phyloP scores from a whole-genome alignment of 345 rosid genomes.

The Lepidium didymum region DNA sequence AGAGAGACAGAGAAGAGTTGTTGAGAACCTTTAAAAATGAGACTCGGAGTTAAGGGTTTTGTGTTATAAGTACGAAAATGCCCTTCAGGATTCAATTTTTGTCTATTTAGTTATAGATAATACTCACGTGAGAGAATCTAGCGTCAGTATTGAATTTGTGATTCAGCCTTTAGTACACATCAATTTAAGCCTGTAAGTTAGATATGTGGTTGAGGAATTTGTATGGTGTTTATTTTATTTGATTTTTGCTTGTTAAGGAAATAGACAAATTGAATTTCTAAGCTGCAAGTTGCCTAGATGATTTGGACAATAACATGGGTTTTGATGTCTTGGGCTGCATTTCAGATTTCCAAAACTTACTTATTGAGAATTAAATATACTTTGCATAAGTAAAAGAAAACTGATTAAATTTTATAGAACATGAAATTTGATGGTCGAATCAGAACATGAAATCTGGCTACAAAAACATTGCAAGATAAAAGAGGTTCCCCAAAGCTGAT shows the following conservation, averaged over 20 bases:
- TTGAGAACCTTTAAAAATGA: slow-evolving; percentile 5
- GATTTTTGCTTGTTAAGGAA: neutral
- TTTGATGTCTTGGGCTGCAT: neutral
- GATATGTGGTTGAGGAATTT: neutral
- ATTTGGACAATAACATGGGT: neutral
- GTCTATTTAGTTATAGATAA: neutral
- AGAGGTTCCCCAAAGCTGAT: neutral
- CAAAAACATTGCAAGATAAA: neutral
- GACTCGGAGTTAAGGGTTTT: slow-evolving; percentile 1
- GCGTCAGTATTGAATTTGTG: neutral
- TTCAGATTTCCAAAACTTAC: neutral
- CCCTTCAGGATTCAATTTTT: neutral
- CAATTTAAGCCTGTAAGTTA: neutral
- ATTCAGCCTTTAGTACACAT: neutral
- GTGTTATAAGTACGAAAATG: neutral
- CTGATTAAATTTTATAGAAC: neutral
- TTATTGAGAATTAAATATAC: neutral
- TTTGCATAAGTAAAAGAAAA: neutral
- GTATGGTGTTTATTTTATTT: neutral
- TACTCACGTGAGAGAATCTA: neutral
- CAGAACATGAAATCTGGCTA: neutral
- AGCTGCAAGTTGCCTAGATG: neutral
- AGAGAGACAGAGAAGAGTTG: neutral
- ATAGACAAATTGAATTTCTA: neutral
- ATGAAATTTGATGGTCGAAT: neutral